Percentiles rank a stretch among this genome's conserved stretches.
Conservation (phyloP, 306 rosid species). For the Morella rubra region DNA sequence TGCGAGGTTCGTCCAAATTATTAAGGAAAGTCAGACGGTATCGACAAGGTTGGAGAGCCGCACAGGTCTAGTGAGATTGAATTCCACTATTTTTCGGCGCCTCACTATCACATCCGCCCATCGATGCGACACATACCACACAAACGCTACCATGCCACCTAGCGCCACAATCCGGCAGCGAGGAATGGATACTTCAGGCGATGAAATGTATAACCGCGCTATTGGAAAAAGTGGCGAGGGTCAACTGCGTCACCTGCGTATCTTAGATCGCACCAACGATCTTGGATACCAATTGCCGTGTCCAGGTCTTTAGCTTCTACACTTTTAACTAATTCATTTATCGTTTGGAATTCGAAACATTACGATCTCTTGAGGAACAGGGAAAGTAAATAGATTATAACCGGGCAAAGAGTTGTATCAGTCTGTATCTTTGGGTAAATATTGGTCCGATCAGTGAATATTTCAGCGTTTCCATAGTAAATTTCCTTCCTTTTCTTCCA, state of each 20-base stretch:
- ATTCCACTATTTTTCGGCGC: background rate
- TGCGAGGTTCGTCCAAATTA: too few relatives aligned
- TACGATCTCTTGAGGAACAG: background rate
- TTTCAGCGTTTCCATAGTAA: too few relatives aligned
- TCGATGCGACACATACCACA: background rate
- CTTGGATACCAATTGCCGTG: conserved; percentile 35
- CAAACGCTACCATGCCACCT: conserved; percentile 19
- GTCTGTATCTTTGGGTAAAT: too few relatives aligned
- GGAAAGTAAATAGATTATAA: background rate
- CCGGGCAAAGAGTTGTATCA: background rate
- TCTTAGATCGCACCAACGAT: conserved; percentile 20
- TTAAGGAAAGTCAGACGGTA: too few relatives aligned
- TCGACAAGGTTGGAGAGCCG: too few relatives aligned
- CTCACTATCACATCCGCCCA: background rate
- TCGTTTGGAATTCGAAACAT: background rate
- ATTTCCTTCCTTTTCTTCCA: background rate
- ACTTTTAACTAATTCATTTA: background rate
- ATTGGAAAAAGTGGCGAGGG: too few relatives aligned
- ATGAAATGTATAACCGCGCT: conserved; percentile 23
- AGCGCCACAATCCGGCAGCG: conserved; percentile 22
- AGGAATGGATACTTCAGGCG: conserved; percentile 5
- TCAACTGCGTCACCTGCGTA: conserved; percentile 15
- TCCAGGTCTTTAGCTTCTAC: conserved; percentile 40
- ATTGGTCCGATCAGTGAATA: too few relatives aligned
- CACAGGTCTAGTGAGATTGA: too few relatives aligned